Conservation (phyloP, 2,329 filamentous ascomycete species). For the Exophiala spinifera region DNA sequence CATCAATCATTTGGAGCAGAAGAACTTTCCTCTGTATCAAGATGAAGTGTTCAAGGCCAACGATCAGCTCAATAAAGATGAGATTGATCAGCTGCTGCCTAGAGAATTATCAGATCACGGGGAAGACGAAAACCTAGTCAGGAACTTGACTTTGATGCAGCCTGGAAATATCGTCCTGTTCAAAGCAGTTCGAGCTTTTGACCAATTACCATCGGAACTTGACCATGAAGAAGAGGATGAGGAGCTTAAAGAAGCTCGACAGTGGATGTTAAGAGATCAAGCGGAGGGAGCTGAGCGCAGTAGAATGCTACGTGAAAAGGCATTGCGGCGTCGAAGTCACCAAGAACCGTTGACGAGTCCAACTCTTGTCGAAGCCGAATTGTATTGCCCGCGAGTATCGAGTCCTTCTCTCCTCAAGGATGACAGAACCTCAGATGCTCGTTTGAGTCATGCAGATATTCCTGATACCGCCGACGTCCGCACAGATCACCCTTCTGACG, state of each 20-base stretch:
- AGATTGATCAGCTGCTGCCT: neutral
- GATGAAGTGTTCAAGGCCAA: neutral
- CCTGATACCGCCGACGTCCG: neutral
- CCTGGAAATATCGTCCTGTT: slow-evolving; percentile 1
- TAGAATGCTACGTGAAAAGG: slow-evolving; percentile 8
- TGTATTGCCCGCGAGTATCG: neutral
- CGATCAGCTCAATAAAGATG: slow-evolving; percentile 7
- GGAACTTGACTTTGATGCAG: slow-evolving; percentile 1
- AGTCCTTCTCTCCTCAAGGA: slow-evolving; percentile 1
- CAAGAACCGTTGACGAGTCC: neutral
- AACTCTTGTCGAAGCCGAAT: neutral
- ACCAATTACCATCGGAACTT: too few relatives aligned
- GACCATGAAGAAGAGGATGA: slow-evolving; percentile 3
- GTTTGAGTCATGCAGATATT: neutral
- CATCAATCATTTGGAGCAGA: neutral
- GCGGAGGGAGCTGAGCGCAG: slow-evolving; percentile 13
- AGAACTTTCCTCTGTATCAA: neutral
- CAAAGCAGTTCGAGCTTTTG: neutral
- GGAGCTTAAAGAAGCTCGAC: slow-evolving; percentile 4
- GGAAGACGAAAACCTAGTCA: slow-evolving; percentile 3
- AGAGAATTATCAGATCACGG: slow-evolving; percentile 1
- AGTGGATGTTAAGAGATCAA: slow-evolving; percentile 13
- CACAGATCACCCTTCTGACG: too few relatives aligned
- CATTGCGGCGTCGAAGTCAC: neutral
- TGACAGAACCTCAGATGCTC: neutral